Evolutionary conservation across 1,139 yeast species (phyloP), one percentile per base, ranked within the genome.

Genomic region (Sugiyamaella japonica): DNA sequence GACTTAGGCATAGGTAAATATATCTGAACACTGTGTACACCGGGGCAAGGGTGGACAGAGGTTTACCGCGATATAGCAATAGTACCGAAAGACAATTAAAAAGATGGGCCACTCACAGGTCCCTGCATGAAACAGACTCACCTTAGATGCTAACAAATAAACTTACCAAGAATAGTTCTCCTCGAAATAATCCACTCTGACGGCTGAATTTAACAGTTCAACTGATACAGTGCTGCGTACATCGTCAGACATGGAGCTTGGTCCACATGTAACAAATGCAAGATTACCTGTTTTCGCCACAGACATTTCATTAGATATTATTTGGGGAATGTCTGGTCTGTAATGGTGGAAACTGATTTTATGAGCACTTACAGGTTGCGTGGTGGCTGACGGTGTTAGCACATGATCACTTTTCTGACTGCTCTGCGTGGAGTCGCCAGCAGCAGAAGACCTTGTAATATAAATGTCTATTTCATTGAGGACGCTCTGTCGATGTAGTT

Each of bases 121-220:
- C 32, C 34, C 34, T 23, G 44, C 44, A 40, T 40, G 44, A 17
- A 17, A 37, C 37, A 12, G 37, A 12, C 3, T 13, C 7, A 12
- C 37, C 7, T n/a, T n/a, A n/a, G n/a, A n/a, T n/a, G n/a, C n/a
- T n/a, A n/a, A n/a, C n/a, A n/a, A n/a, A n/a, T n/a, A n/a, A n/a
- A n/a, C n/a, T 56, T 57, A 71, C 74, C 76, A 73, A n/a, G 70
- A 63, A 56, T 73, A 76, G n/a, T 77, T 70, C 59, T 76, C 79
- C 47, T 74, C 76, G 45, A 68, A 65, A 51, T 70, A 70, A 42
- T 73, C 76, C 13, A 76, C 69, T 37, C 73, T 67, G 29, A 70
- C 66, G 3, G 48, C 58, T 4, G 59, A 52, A n/a, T 32, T 37
- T 17, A 29, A 37, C 32, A 66, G 52, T 13, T 57, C 46, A 1